A percentile compares a stretch with the other conserved stretches of the same genome.
These are phyloP conservation scores for Thelephora ganbajun DNA, from an alignment of 768 basidiomycete genomes.

Conservation along the genomic window DNA sequence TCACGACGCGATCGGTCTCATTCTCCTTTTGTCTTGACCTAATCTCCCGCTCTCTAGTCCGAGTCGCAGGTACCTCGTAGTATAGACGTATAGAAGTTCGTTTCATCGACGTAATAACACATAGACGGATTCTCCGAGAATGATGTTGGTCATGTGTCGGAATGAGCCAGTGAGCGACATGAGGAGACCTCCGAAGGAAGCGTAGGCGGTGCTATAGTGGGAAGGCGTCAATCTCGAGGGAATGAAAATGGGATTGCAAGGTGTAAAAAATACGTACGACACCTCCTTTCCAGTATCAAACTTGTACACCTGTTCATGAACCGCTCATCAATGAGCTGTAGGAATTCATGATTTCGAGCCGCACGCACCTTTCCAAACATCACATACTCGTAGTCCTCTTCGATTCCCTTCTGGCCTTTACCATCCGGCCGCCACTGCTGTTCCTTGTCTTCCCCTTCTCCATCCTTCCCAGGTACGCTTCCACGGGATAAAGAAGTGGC, in stretches of 20 bases:
- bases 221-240: slow-evolving; percentile 7
- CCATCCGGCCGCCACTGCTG: slow-evolving; percentile 78
- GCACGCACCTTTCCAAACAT: slow-evolving; percentile 89
- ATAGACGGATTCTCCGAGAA: slow-evolving; percentile 88
- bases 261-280: slow-evolving; percentile 45
- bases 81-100: not conserved
- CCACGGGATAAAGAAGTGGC: slow-evolving; percentile 65
- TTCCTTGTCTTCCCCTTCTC: slow-evolving; percentile 46
- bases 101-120: slow-evolving; percentile 68
- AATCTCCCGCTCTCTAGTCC: not conserved
- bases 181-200: slow-evolving; percentile 90
- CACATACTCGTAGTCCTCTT: slow-evolving; percentile 96
- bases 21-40: not conserved
- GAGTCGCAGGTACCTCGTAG: not conserved
- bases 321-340: not conserved
- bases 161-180: slow-evolving; percentile 89
- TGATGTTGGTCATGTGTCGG: slow-evolving; percentile 83
- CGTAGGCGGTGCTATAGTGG: slow-evolving; percentile 70
- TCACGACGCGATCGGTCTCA: not conserved
- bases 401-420: slow-evolving; percentile 67
- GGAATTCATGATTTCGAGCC: not conserved
- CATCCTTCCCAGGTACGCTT: slow-evolving; percentile 35
- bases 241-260: slow-evolving; percentile 2
- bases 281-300: slow-evolving; percentile 83
- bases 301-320: slow-evolving; percentile 67